Evolutionary conservation across 2,329 filamentous ascomycete genomes (phyloP).

Genomic region (Exserohilum rostratum): DNA sequence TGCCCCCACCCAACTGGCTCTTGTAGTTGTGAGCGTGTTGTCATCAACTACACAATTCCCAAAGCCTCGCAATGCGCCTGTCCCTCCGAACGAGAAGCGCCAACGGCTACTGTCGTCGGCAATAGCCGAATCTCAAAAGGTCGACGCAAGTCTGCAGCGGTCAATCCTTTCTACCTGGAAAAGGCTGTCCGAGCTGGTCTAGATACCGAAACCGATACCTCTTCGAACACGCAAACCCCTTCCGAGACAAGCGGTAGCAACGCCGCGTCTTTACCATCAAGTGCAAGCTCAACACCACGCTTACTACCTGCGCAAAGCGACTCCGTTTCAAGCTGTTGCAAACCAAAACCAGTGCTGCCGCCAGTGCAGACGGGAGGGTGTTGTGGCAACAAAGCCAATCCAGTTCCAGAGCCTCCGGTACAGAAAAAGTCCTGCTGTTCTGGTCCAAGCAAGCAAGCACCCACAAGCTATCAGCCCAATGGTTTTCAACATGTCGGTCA

Average conservation of each 20-base stretch:
- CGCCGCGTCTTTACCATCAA: slow-evolving; percentile 41
- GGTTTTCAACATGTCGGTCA: slow-evolving; percentile 19
- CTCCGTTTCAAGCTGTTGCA: slow-evolving; percentile 40
- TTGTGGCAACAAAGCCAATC: slow-evolving; percentile 36
- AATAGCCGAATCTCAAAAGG: slow-evolving; percentile 43
- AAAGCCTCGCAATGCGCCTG: slow-evolving; percentile 50
- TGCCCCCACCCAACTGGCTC: slow-evolving; percentile 70
- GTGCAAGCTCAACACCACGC: slow-evolving; percentile 47
- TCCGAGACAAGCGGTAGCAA: slow-evolving; percentile 44
- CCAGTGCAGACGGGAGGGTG: slow-evolving; percentile 33
- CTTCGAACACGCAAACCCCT: slow-evolving; percentile 39
- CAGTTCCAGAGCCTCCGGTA: slow-evolving; percentile 15
- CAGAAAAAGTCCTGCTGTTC: slow-evolving; percentile 43
- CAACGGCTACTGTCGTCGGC: slow-evolving; percentile 26
- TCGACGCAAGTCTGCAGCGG: slow-evolving; percentile 37
- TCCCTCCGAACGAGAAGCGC: slow-evolving; percentile 39
- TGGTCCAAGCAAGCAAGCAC: slow-evolving; percentile 24
- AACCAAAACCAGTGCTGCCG: slow-evolving; percentile 31
- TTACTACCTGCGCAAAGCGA: slow-evolving; percentile 36
- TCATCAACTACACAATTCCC: slow-evolving; percentile 54
- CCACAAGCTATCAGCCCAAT: slow-evolving; percentile 9
- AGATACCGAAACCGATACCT: slow-evolving; percentile 40
- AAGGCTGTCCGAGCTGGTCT: slow-evolving; percentile 44
- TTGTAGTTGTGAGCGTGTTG: slow-evolving; percentile 68
- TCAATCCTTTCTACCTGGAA: slow-evolving; percentile 39